Base-by-base conservation (phyloP, 345 rosid genomes). In the Eucalyptus victrix region DNA sequence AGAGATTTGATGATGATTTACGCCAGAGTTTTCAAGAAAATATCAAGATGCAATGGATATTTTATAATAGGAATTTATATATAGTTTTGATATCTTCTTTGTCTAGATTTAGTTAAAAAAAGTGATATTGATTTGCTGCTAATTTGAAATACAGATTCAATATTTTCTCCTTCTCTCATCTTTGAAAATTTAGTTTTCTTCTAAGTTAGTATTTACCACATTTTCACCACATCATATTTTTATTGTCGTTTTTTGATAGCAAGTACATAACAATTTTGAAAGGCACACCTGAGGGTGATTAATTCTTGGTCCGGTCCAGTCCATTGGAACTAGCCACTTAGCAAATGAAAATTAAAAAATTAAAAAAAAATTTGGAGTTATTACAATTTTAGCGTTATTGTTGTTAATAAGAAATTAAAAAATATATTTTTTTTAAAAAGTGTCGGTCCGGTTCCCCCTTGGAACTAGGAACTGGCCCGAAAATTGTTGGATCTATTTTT, bases 221-320 rank as follows among this genome's bases (percentile, higher is more conserved):
- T 67, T 8, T 67, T 8, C 12, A 30, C 40, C 80, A 19, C 23
- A 32, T 67, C 4, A 67, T 32, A 1, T 28, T 65, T 17, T n/a
- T 15, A 4, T 8, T 1, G 6, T 17, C 8, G 37, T 4, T n/a
- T 67, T 67, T 8, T 65, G 21, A 65, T 65, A n/a, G 40, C 40
- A 32, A 16, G 80, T n/a, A 32, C 21, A 15, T 11, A 65, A n/a
- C 11, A 16, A 30, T 6, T 65, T 15, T 19, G 2, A 1, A 5
- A 65, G 51, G 76, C 32, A n/a, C 21, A 65, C 3, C 11, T 5
- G 51, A 50, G 51, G 18, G 21, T 50, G 54, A 50, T 50, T 0
- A 2, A 16, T 50, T 50, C 54, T 0, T 1, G 3, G 4, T 50
- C 21, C 21, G 21, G 2, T 16, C 21, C 21, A 0, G 8, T 50